Base-by-base conservation (phyloP, 2,329 filamentous ascomycete species). In the Alternaria gansuensis region DNA sequence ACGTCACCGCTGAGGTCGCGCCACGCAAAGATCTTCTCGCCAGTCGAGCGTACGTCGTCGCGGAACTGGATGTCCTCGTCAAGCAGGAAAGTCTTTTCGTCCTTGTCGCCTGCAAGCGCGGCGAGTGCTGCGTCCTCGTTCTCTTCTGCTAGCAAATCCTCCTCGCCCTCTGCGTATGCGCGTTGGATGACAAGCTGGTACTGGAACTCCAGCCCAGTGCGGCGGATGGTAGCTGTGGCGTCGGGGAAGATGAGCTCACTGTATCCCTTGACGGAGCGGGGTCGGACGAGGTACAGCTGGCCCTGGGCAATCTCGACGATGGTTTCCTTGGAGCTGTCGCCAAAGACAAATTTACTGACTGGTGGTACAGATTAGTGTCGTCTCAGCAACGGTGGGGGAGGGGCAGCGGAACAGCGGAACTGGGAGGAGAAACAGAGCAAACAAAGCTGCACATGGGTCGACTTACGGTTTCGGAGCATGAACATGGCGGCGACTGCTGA, bases 1-100 rank as follows among this genome's bases (percentile, higher is more conserved):
- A 87, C 85, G 82, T 99, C 95, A 56, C 95, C 95, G 70, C 93
- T 97, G 60, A 98, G 81, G 75, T 99, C 95, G 67, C 90, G 89
- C 95, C 95, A 99, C 59, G 94, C 94, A 64, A 99, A 85, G 8
- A 98, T 88, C 72, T 90, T 92, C 69, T 96, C 91, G 23, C 90
- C 91, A 36, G 87, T 88, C 63, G 92, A 88, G 64, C 93, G 86
- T 63, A 90, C 86, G 75, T 96, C 92, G 41, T 92, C 90, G 57
- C 94, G 89, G 72, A 99, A 92, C 74, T 92, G 92, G 36, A 99
- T 84, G 53, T 88, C 87, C 77, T 97, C 90, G 85, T 98, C 94
- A n/a, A 99, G 88, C 46, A 98, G 80, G 75, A 98, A 99, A 0
- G 90, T 94, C 82, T 97, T 97, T 81, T 99, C 95, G 89, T 99